Conservation (phyloP, 139 green algal species). For the Diplosphaera chodatii region DNA sequence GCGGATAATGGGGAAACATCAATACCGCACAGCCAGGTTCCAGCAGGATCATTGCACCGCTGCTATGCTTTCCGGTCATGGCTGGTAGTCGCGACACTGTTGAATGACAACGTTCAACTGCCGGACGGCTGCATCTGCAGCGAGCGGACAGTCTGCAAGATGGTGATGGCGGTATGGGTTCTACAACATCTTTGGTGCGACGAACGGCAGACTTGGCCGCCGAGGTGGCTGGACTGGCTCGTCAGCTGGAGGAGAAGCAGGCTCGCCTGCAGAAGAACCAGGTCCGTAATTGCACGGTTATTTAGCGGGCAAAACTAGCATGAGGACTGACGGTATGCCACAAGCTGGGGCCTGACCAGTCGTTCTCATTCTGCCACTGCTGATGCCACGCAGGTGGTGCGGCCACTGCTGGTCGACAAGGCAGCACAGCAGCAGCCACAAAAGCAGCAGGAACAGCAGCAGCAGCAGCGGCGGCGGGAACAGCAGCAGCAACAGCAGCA, state of each 20-base stretch:
- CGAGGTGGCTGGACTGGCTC: background rate
- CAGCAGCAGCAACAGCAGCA: background rate
- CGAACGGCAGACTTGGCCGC: background rate
- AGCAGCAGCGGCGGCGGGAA: background rate
- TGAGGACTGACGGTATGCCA: too few species aligned
- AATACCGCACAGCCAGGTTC: background rate
- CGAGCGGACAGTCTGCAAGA: background rate
- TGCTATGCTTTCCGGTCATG: too few species aligned
- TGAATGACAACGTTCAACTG: too few species aligned
- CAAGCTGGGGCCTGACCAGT: too few species aligned
- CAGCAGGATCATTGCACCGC: too few species aligned
- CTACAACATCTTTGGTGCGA: background rate
- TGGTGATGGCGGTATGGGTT: background rate
- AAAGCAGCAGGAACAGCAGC: background rate
- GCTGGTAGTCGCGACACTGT: too few species aligned
- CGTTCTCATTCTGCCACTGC: too few species aligned
- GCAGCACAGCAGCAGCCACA: background rate
- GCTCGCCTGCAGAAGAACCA: background rate
- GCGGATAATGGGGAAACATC: background rate
- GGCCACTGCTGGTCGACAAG: background rate
- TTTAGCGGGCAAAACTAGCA: background rate
- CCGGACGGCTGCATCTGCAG: background rate
- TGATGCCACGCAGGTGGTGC: background rate
- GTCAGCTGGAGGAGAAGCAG: slow-evolving; percentile 1
- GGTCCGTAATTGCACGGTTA: background rate